phyloP scores from a whole-genome alignment of 108 stramenopile species.

The Skeletonema grethae region DNA sequence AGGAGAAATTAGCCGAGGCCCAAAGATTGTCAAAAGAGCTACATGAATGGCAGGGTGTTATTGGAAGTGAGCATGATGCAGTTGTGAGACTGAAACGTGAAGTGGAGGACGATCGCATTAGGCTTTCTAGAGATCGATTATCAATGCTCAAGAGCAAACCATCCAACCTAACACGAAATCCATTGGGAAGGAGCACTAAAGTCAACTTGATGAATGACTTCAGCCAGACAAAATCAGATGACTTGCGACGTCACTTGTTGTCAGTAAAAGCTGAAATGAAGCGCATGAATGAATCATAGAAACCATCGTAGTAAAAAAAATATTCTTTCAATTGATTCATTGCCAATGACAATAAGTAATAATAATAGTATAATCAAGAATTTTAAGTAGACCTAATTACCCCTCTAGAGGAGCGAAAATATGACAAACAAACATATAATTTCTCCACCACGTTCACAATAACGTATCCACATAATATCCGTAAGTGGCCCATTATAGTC shows the following conservation, averaged over 20 bases:
- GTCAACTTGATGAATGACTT: slow-evolving; percentile 1
- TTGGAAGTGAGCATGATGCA: background rate
- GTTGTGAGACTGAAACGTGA: slow-evolving; percentile 11
- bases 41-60: slow-evolving; percentile 3
- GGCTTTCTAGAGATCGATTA: slow-evolving; percentile 25
- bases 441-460: too few relatives aligned
- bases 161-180: background rate
- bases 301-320: too few relatives aligned
- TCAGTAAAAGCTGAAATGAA: background rate
- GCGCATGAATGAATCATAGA: background rate
- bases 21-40: slow-evolving; percentile 11
- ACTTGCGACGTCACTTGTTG: background rate
- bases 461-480: too few relatives aligned
- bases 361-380: too few relatives aligned
- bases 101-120: slow-evolving; percentile 12
- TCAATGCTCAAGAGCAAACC: slow-evolving; percentile 36
- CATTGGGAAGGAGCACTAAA: background rate
- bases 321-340: too few relatives aligned
- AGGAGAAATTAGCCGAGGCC: slow-evolving; percentile 26
- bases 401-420: too few relatives aligned
- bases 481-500: too few relatives aligned
- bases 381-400: too few relatives aligned
- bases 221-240: background rate
- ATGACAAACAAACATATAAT: too few relatives aligned
- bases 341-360: too few relatives aligned